These are phyloP conservation scores for Artemisia argyi DNA, from an alignment of 129 eudicot species.

Conservation along the genomic window DNA sequence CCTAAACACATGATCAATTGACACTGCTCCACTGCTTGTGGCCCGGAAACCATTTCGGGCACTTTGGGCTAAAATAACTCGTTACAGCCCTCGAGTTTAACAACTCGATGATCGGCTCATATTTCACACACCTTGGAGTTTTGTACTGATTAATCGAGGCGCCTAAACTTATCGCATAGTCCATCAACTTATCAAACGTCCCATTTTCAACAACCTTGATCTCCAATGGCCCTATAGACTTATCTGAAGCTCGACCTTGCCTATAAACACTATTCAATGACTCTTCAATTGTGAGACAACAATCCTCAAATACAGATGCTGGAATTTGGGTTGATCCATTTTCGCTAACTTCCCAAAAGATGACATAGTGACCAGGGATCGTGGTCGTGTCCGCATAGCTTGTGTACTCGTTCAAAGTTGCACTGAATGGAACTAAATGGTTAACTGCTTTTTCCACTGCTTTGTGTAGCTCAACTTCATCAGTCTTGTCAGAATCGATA, in stretches of 20 bases:
- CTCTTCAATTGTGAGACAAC: neutral
- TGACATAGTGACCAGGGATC: constrained; percentile 2
- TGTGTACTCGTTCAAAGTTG: neutral
- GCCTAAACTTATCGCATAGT: constrained; percentile 52
- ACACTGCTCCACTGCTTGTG: constrained; percentile 54
- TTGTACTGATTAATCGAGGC: constrained; percentile 72
- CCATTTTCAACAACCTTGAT: constrained; percentile 60
- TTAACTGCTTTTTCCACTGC: constrained; percentile 40
- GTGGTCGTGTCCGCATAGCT: neutral
- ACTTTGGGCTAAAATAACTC: constrained; percentile 54
- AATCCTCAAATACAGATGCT: neutral
- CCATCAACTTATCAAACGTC: constrained; percentile 78
- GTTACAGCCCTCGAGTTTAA: constrained; percentile 51
- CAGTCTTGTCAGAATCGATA: constrained; percentile 60
- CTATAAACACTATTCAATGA: neutral
- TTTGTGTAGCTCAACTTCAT: constrained; percentile 57
- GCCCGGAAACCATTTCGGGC: constrained; percentile 66
- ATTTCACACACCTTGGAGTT: constrained; percentile 67
- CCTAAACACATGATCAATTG: constrained; percentile 24
- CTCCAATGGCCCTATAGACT: constrained; percentile 64
- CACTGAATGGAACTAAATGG: neutral
- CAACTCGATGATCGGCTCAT: constrained; percentile 37
- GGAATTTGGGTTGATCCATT: no score
- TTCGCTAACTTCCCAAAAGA: neutral
- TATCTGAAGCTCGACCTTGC: constrained; percentile 31